Base-by-base conservation (phyloP, 768 basidiomycete genomes). In the Tricholoma terreum region DNA sequence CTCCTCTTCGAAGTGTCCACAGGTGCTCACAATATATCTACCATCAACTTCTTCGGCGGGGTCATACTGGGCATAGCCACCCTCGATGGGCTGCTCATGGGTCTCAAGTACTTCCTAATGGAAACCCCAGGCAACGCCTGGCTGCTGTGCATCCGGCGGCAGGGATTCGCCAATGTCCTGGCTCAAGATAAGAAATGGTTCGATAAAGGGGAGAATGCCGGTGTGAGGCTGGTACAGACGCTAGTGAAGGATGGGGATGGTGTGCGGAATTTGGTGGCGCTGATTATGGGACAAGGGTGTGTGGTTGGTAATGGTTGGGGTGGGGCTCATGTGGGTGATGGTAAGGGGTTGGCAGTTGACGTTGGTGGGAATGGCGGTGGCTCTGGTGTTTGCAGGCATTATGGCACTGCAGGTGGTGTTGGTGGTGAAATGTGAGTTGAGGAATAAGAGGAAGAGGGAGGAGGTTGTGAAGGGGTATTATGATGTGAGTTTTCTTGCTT, bases 241-340 rank as follows among this genome's bases (percentile, higher is more conserved):
- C 75, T 98, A 48, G 80, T 94, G 69, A 94, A 92, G 73, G 94
- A 98, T 65, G 87, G 84, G 0, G 93, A 98, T 58, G 97, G 98
- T 63, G 90, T 94, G 12, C 74, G 90, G 19, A 79, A 82, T 30
- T 76, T 99, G 46, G 79, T 98, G 58, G 77, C 88, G 1, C 78
- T 85, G 10, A 86, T 94, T 38, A 72, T 89, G 48, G 83, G 83
- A 0, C 92, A 95, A 67, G 42, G 19, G 21, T 43, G 42, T 21
- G 90, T 94, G 17, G 90, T 95, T 12, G 8, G 76, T 89, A 12
- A 97, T 98, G 94, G 80, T 98, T 46, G 69, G 80, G 1, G 76
- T 96, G 2, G 95, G 94, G 7, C 71, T 98, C 17, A 67, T 90
- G 15, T 99, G 97, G 96, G 95, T 95, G 0, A 77, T 98, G 69